phyloP scores from a whole-genome alignment of 2,329 filamentous ascomycete species.

The Botrytis pseudocinerea region DNA sequence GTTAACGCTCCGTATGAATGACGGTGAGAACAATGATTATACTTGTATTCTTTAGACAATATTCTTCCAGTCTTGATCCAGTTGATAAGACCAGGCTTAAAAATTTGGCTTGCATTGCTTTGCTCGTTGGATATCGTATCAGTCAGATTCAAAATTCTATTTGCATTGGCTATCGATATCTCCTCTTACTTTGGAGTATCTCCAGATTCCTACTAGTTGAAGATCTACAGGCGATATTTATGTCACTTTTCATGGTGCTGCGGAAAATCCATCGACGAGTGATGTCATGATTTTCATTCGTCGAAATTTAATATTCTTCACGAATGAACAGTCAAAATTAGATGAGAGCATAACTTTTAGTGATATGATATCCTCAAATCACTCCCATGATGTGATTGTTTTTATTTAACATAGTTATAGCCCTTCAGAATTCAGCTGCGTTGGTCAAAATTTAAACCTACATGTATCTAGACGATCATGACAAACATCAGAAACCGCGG shows the following conservation, averaged over 20 bases:
- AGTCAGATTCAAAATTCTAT: background rate
- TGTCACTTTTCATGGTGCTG: background rate
- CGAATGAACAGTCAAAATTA: background rate
- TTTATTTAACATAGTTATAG: background rate
- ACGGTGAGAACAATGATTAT: no score
- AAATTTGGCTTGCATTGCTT: no score
- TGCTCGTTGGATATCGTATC: background rate
- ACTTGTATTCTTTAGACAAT: background rate
- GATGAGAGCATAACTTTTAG: background rate
- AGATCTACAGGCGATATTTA: background rate
- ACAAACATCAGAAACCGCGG: background rate
- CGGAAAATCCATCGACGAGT: background rate
- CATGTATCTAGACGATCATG: background rate
- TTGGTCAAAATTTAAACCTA: background rate
- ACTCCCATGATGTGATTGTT: background rate
- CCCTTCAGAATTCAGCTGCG: fast-evolving
- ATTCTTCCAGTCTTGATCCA: fast-evolving
- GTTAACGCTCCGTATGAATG: no score
- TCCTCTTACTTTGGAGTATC: background rate
- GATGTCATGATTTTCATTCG: background rate
- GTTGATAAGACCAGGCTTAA: no score
- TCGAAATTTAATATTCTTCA: background rate
- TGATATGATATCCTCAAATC: background rate
- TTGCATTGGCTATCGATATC: background rate
- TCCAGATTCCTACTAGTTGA: fast-evolving